These are phyloP conservation scores for Didymella pinodella DNA, from an alignment of 2,329 filamentous ascomycete species.

Conservation along the genomic window DNA sequence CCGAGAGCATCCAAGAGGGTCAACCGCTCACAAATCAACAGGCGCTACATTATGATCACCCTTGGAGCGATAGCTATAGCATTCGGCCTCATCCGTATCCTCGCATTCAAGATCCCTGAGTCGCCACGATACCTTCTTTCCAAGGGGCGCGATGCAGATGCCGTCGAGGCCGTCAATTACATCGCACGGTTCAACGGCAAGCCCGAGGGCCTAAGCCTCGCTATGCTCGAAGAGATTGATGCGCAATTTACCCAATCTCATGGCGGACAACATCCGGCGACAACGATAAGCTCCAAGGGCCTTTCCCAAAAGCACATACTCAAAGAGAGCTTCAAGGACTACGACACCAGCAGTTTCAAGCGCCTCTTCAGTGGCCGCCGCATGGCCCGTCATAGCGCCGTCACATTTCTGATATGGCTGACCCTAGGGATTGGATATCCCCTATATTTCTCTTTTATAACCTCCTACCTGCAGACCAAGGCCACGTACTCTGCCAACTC, in stretches of 20 bases:
- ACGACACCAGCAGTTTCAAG: neutral
- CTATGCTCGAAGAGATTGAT: neutral
- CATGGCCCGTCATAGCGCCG: neutral
- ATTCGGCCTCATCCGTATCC: neutral
- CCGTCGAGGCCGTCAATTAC: neutral
- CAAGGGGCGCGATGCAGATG: neutral
- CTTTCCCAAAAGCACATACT: neutral
- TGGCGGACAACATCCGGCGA: neutral
- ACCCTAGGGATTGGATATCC: neutral
- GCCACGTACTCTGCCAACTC: neutral
- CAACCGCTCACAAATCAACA: neutral
- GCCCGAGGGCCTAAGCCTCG: neutral
- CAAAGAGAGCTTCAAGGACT: neutral
- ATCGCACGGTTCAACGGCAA: neutral
- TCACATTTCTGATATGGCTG: neutral
- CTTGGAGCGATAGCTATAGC: neutral
- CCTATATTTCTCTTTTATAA: neutral
- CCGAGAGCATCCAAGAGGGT: neutral
- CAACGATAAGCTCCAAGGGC: neutral
- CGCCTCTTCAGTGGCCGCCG: neutral
- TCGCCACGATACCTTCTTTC: neutral
- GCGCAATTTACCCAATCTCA: neutral
- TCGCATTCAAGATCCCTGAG: neutral
- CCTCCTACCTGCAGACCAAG: neutral
- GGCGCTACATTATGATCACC: neutral